Percentiles rank a stretch among this genome's conserved stretches.
phyloP scores from a whole-genome alignment of 1,284 basidiomycete genomes.

The Apiotrichum brassicae region DNA sequence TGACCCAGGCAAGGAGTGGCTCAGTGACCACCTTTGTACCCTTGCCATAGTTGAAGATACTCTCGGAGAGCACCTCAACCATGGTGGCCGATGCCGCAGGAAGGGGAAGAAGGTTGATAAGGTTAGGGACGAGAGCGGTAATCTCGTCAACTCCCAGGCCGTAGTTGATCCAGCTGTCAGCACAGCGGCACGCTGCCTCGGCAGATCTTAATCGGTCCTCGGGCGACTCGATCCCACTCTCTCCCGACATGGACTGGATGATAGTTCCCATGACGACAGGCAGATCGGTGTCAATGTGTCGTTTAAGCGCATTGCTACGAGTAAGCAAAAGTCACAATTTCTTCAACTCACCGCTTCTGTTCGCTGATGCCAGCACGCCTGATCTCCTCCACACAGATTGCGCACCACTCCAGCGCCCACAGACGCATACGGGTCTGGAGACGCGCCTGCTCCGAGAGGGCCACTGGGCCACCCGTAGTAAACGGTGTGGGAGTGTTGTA shows the following conservation, averaged over 20 bases:
- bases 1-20: conserved; percentile 69
- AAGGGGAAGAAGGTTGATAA: conserved; percentile 53
- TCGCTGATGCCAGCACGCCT: conserved; percentile 65
- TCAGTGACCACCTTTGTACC: conserved; percentile 69
- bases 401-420: conserved; percentile 63
- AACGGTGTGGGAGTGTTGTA: conserved; percentile 50
- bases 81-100: conserved; percentile 63
- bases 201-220: conserved; percentile 52
- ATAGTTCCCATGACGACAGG: conserved; percentile 65
- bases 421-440: conserved; percentile 29
- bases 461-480: background rate
- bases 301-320: conserved; percentile 28
- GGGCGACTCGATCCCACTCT: conserved; percentile 10
- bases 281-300: conserved; percentile 51
- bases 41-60: conserved; percentile 63
- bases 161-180: conserved; percentile 70
- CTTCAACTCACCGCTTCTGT: conserved; percentile 61
- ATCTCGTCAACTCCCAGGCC: conserved; percentile 61
- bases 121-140: conserved; percentile 43
- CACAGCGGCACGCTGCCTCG: conserved; percentile 64
- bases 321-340: background rate
- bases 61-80: conserved; percentile 68
- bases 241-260: conserved; percentile 50
- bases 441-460: conserved; percentile 11
- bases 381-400: conserved; percentile 77